Conservation (phyloP, 768 basidiomycete species). For the Hypholoma fasciculare region DNA sequence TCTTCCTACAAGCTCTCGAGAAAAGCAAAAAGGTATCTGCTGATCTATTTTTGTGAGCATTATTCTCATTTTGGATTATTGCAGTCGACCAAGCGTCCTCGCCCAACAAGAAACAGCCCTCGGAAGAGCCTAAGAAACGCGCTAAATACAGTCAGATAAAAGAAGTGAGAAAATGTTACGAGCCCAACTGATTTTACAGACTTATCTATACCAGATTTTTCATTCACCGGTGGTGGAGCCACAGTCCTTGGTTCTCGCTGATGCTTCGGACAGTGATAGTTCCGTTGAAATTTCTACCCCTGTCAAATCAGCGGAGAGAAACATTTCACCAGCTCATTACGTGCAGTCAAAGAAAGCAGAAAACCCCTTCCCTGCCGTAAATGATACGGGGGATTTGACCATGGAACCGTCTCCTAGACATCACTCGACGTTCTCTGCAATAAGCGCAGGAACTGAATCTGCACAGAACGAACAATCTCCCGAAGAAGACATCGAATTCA, state of each 20-base stretch:
- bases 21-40: not conserved
- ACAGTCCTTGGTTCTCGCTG: constrained; percentile 12
- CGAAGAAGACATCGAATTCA: constrained; percentile 42
- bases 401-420: too few species aligned
- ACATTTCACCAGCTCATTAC: not conserved
- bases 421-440: not conserved
- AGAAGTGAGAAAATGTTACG: not conserved
- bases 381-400: too few species aligned
- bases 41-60: too few species aligned
- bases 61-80: too few species aligned
- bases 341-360: too few species aligned
- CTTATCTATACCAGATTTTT: not conserved
- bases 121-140: not conserved
- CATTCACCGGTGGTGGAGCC: not conserved
- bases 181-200: not conserved
- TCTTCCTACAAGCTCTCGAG: not conserved
- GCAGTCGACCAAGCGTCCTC: too few species aligned
- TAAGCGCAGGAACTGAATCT: not conserved
- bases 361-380: too few species aligned
- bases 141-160: not conserved
- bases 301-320: not conserved
- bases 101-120: not conserved
- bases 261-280: constrained; percentile 18
- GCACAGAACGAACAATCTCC: not conserved
- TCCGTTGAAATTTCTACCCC: constrained; percentile 17